Evolutionary conservation across 75 land plant species (phyloP), one percentile per base, ranked within the genome.

Genomic region (Azolla pinnata): DNA sequence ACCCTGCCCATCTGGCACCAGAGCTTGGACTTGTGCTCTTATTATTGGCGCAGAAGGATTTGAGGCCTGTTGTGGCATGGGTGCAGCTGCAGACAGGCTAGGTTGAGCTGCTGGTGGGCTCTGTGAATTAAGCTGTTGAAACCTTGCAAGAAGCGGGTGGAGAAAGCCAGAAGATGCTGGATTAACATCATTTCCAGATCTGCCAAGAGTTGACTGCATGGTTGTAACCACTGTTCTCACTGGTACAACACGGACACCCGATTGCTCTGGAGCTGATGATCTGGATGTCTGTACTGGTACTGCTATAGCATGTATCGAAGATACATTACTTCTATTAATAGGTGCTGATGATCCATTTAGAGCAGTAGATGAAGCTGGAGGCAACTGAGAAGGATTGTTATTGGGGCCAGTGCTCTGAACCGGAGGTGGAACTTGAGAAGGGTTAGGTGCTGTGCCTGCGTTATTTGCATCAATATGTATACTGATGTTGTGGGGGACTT

Each of bases 121-220:
- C 20, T 62, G 67, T 23, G 78, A 44, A 65, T 45, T 45, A 0
- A 57, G 42, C 33, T 77, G 82, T 33, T 75, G 95, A 33, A 88
- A 58, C 65, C 85, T 79, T 25, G 79, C 82, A 56, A 88, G 61
- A 46, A 88, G 69, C n/a, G 93, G 87, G 63, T 79, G 68, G 19
- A 76, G 65, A 20, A 78, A 32, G 2, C 79, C 79, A 1, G 66
- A 24, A 30, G 75, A 29, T 65, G 59, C 51, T 45, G 67, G 63
- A n/a, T 53, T n/a, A 30, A 73, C 44, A 24, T 67, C 50, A 72
- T 45, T 66, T 0, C 69, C 58, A 49, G 73, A 49, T 27, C 47
- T 29, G 28, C 56, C 61, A 33, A 66, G 24, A 28, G 61, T 49
- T 31, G 67, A 64, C 61, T 84, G 82, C 0, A 85, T 70, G 20